Percentiles rank a stretch among this genome's conserved stretches.
Conservation (phyloP, 805 yeast species). For the Alloascoidea hylecoeti region DNA sequence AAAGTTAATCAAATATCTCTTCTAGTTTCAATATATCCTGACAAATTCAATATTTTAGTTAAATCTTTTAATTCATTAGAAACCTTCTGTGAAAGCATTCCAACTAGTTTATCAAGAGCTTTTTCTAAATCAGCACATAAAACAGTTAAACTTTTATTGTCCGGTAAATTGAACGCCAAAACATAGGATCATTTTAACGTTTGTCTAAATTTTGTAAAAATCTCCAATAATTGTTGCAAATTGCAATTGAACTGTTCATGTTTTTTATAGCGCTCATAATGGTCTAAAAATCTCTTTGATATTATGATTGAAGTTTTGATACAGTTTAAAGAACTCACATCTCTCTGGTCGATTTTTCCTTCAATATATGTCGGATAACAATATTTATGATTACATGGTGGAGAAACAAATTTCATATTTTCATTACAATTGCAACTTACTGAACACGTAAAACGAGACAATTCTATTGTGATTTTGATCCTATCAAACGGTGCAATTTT, state of each 20-base stretch:
- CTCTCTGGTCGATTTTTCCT: background rate
- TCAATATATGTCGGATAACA: background rate
- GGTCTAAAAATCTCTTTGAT: constrained; percentile 57
- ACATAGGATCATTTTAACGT: constrained; percentile 88
- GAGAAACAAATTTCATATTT: background rate
- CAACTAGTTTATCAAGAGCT: constrained; percentile 58
- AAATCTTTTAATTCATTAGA: constrained; percentile 19
- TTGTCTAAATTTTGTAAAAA: constrained; percentile 53
- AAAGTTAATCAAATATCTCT: constrained; percentile 26
- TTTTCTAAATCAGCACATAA: constrained; percentile 46
- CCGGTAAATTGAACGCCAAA: constrained; percentile 51
- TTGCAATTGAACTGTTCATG: constrained; percentile 68
- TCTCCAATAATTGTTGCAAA: constrained; percentile 55
- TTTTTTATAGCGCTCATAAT: constrained; percentile 55
- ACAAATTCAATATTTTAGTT: constrained; percentile 24
- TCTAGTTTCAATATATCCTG: constrained; percentile 26
- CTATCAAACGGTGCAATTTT: no score
- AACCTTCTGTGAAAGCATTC: constrained; percentile 33
- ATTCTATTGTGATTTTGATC: background rate
- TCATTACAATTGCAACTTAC: background rate
- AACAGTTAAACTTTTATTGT: constrained; percentile 33
- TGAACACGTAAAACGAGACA: background rate
- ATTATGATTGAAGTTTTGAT: constrained; percentile 30
- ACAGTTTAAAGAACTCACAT: background rate
- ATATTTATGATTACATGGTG: background rate